Conservation (phyloP, 1,284 basidiomycete species). For the Porogramme epimiltina region DNA sequence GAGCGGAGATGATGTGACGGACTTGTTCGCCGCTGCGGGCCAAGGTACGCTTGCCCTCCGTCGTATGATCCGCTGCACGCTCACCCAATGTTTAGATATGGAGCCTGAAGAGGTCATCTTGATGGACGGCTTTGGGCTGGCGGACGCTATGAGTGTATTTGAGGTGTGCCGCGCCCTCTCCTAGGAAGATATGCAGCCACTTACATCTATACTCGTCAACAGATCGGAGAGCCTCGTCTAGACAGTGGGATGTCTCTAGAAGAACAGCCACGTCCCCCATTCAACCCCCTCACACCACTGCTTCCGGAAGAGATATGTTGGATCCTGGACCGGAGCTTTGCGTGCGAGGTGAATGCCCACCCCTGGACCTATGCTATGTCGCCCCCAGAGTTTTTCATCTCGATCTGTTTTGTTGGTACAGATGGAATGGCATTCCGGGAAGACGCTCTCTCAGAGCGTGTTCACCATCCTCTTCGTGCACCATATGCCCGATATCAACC, state of each 20-base stretch:
- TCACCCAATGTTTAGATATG: constrained; percentile 54
- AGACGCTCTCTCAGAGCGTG: constrained; percentile 84
- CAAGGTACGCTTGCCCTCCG: constrained; percentile 5
- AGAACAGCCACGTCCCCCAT: constrained; percentile 47
- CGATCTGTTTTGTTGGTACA: constrained; percentile 34
- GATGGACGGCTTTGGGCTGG: constrained; percentile 68
- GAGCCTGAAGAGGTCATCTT: constrained; percentile 66
- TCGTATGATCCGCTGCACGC: neutral
- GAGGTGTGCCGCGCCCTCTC: constrained; percentile 51
- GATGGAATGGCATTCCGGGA: constrained; percentile 89
- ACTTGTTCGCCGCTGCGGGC: constrained; percentile 50
- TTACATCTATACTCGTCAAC: constrained; percentile 1
- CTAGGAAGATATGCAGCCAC: neutral
- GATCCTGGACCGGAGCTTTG: constrained; percentile 81
- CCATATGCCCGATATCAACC: constrained; percentile 59
- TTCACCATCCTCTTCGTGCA: constrained; percentile 84
- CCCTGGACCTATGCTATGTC: constrained; percentile 8
- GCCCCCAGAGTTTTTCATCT: constrained; percentile 15
- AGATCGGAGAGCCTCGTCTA: constrained; percentile 90
- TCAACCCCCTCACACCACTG: constrained; percentile 67
- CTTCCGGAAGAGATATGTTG: constrained; percentile 81
- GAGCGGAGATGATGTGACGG: constrained; percentile 62
- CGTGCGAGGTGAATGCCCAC: constrained; percentile 77
- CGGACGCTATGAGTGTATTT: constrained; percentile 90
- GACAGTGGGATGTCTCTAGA: constrained; percentile 76